Evolutionary conservation across 257 asterid genomes (phyloP), one percentile per base, ranked within the genome.

Genomic region (Solanum habrochaites): DNA sequence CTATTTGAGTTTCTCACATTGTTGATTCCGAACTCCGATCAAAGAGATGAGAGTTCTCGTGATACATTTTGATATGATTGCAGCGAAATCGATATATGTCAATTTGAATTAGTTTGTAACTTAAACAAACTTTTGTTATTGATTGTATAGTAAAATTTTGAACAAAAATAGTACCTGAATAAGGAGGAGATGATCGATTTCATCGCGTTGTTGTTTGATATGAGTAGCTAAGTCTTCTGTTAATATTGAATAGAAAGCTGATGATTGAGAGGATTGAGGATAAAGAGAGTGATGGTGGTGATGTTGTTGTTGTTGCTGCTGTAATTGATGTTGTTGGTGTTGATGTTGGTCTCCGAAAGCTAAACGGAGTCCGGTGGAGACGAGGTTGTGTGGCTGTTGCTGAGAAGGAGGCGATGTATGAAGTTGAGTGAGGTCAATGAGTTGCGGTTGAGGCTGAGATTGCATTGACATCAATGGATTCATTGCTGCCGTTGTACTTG

Each of bases 321-420:
- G 83, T 78, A 43, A 45, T 77, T 77, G 83, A 13, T 87, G 88
- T 49, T 49, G 58, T 5, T 10, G 21, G 83, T 87, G 88, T 20
- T 89, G 89, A 8, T 86, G 83, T 16, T 80, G 85, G 42, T 80
- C 90, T 8, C 90, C 92, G 13, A 88, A 91, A 14, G 93, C 86
- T 43, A 92, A 73, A 37, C 90, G 91, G 23, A 92, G 94, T 58
- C 94, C 92, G 35, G 93, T 91, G 66, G 90, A 88, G 13, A 91
- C 92, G 15, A 86, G 90, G 74, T 90, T 87, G 8, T 86, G 89
- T 13, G 86, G 90, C 2, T 27, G 82, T 39, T 73, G 84, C 66
- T 78, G 84, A 2, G 42, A 78, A 27, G 67, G 29, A 29, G 87
- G 72, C 31, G 87, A 85, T 10, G 90, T 62, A 14, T 86, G 90